Percentiles rank a stretch among this genome's conserved stretches.
phyloP scores from a whole-genome alignment of 164 flowering plant genomes.

The Magnolia officinalis region DNA sequence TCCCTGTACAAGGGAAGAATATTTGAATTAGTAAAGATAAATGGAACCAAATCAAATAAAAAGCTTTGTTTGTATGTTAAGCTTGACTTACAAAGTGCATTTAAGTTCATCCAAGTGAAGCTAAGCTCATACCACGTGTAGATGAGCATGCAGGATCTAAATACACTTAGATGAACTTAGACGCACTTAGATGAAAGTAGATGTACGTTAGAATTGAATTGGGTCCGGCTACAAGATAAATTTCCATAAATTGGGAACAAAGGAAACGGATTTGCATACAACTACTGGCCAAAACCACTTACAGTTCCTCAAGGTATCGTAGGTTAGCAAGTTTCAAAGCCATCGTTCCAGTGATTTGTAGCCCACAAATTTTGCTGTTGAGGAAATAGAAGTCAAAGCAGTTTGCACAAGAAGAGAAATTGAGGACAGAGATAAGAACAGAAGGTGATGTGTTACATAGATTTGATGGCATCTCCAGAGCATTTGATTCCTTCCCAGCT shows the following conservation, averaged over 20 bases:
- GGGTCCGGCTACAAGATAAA: too few species aligned
- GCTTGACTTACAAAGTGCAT: too few species aligned
- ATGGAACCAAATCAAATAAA: too few species aligned
- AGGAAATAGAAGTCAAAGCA: not conserved
- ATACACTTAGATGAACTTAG: not conserved
- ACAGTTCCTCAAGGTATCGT: constrained; percentile 57
- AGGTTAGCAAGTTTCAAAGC: constrained; percentile 52
- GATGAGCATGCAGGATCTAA: not conserved
- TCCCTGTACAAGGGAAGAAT: constrained; percentile 37
- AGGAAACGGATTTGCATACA: not conserved
- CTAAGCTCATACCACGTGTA: too few species aligned
- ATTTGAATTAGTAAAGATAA: too few species aligned
- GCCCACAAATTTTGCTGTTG: constrained; percentile 52
- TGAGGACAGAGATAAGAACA: not conserved
- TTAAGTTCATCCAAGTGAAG: too few species aligned
- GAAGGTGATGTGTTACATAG: constrained; percentile 38
- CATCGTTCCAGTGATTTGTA: constrained; percentile 50
- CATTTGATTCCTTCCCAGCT: constrained; percentile 78
- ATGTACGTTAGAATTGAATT: too few species aligned
- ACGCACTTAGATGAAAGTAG: not conserved
- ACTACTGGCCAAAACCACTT: constrained; percentile 20
- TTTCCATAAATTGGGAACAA: not conserved
- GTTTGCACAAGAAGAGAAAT: not conserved
- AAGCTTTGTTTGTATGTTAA: too few species aligned
- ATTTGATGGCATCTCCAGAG: constrained; percentile 48